Base-by-base conservation (phyloP, 768 basidiomycete species). In the Xerocomellus amylosporus region DNA sequence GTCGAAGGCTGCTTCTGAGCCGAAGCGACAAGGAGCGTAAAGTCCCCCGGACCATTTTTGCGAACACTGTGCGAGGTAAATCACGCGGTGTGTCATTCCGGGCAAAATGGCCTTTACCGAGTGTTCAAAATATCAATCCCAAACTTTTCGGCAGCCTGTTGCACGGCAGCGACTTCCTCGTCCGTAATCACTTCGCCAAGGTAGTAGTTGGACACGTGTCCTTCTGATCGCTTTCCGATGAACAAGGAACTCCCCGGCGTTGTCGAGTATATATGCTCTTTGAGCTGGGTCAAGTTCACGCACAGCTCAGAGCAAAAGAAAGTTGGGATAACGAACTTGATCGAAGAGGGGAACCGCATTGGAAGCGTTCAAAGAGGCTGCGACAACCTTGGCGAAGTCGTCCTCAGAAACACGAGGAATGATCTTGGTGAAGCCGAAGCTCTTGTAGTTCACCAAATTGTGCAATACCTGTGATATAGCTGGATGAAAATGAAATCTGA, bases 141-240 rank as follows among this genome's bases (percentile, higher is more conserved):
- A 28, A 88, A 75, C 56, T 82, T 82, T 71, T 94, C 93, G 3
- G 88, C 86, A 1, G 84, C 84, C 8, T 74, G 75, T 67, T 93
- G 92, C 22, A 94, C 80, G 1, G 79, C 78, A 22, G 84, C 82
- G 7, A 93, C 90, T 65, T 93, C 93, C 0, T 83, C 82, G 55
- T 92, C 88, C n/a, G 79, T 77, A 20, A 87, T 82, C 10, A 79
- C 66, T 55, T 87, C 79, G 1, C 90, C 90, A 26, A 86, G 82
- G 65, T 95, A 95, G 70, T 94, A 95, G 66, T 92, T 90, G 30
- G 86, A 89, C 49, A 90, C 67, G 55, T 93, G 90, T 1, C 92
- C 92, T 20, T 83, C 75, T 49, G 71, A 77, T 41, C 85, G 87
- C 67, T 93, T 93, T 48, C 92, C 92, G 58, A 95, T 87, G 68